Evolutionary conservation across 2,329 filamentous ascomycete species (phyloP).

Genomic region (Penicillium palitans): DNA sequence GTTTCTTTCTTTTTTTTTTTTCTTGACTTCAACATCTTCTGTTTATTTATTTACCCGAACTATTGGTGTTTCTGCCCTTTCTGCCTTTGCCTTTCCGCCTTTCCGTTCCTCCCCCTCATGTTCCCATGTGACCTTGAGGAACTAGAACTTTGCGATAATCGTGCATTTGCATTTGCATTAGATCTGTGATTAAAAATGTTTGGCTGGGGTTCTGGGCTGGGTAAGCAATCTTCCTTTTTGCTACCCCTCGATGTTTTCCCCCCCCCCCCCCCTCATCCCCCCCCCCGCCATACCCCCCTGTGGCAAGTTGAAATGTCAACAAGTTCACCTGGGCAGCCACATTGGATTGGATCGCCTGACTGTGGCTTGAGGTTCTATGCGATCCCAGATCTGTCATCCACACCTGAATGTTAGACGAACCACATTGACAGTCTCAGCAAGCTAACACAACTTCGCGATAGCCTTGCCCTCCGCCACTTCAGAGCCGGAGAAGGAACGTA

Average conservation of each 20-base stretch:
- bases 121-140: slow-evolving; percentile 6
- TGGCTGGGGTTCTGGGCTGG: slow-evolving; percentile 35
- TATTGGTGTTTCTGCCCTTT: background rate
- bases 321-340: background rate
- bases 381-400: background rate
- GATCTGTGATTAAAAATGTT: slow-evolving; percentile 28
- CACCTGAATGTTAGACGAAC: no score
- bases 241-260: background rate
- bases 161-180: slow-evolving; percentile 11
- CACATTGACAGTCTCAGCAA: background rate
- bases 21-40: background rate
- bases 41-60: background rate
- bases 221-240: slow-evolving; percentile 26
- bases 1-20: background rate
- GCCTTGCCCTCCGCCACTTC: slow-evolving; percentile 35
- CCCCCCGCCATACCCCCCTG: slow-evolving; percentile 1
- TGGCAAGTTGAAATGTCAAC: background rate
- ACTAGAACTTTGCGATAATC: slow-evolving; percentile 6
- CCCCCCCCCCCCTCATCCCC: background rate
- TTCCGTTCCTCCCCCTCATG: background rate
- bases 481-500: slow-evolving; percentile 45
- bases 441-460: slow-evolving; percentile 21
- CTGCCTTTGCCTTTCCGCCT: background rate
- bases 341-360: background rate
- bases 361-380: background rate